phyloP scores from a whole-genome alignment of 257 asterid genomes.

The Paulownia fortunei region DNA sequence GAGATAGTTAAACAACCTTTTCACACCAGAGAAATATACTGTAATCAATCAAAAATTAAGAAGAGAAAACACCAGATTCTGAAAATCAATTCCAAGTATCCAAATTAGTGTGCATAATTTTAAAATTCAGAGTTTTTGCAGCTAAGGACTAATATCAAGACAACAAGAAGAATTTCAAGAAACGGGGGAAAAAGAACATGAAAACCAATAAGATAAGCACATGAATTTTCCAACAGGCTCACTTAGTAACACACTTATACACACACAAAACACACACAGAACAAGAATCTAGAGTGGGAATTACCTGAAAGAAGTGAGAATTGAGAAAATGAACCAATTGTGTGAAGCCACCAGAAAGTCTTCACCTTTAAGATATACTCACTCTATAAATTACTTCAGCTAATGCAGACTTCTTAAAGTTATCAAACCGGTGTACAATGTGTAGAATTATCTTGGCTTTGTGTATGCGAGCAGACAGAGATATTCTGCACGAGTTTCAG shows the following conservation, averaged over 20 bases:
- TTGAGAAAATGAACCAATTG: background rate
- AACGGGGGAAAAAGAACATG: background rate
- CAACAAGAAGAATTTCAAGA: no score
- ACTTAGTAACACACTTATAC: no score
- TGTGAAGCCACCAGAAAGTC: background rate
- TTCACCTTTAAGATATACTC: no score
- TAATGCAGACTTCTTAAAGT: no score
- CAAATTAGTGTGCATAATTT: no score
- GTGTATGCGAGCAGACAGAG: no score
- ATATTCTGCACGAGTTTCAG: no score
- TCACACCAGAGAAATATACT: background rate
- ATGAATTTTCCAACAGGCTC: background rate
- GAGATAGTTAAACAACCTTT: background rate
- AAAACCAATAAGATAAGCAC: background rate
- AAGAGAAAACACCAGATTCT: background rate
- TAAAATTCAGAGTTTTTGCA: background rate
- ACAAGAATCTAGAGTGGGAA: background rate
- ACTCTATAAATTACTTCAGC: background rate
- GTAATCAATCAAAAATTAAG: background rate
- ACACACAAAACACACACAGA: background rate
- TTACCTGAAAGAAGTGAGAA: slow-evolving; percentile 10
- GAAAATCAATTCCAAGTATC: background rate
- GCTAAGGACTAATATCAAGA: background rate
- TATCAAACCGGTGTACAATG: no score
- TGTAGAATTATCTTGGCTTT: no score